Percentiles rank a stretch among this genome's conserved stretches.
Conservation (phyloP, 2,329 filamentous ascomycete species). For the Aspergillaceae sp. region DNA sequence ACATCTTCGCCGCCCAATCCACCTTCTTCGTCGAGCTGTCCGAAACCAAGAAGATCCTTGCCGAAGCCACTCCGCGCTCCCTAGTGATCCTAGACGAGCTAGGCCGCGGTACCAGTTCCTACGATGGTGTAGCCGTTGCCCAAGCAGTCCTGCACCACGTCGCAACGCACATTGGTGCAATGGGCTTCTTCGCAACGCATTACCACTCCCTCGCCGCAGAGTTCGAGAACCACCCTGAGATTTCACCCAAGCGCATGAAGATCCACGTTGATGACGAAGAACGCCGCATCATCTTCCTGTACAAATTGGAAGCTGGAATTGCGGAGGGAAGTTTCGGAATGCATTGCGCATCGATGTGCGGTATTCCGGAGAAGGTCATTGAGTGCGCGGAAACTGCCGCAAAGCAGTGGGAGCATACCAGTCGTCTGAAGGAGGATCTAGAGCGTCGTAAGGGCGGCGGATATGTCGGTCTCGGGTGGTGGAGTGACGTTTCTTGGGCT, state of each 20-base stretch:
- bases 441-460: slow-evolving; percentile 70
- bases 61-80: slow-evolving; percentile 85
- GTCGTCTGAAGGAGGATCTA: slow-evolving; percentile 75
- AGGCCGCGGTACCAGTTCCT: slow-evolving; percentile 86
- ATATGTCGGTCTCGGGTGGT: slow-evolving; percentile 73
- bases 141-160: slow-evolving; percentile 96
- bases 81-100: slow-evolving; percentile 96
- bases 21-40: slow-evolving; percentile 98
- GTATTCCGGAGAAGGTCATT: slow-evolving; percentile 74
- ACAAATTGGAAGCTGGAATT: slow-evolving; percentile 85
- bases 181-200: slow-evolving; percentile 96
- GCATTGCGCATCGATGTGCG: slow-evolving; percentile 98
- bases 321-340: slow-evolving; percentile 97
- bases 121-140: slow-evolving; percentile 92
- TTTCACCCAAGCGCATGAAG: slow-evolving; percentile 79
- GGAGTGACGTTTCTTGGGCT: slow-evolving; percentile 78
- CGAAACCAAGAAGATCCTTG: slow-evolving; percentile 95
- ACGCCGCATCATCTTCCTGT: slow-evolving; percentile 88
- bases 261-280: slow-evolving; percentile 83
- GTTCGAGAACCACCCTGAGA: slow-evolving; percentile 82
- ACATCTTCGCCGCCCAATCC: slow-evolving; percentile 94
- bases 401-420: slow-evolving; percentile 90
- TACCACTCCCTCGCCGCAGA: slow-evolving; percentile 91
- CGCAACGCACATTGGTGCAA: slow-evolving; percentile 81
- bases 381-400: slow-evolving; percentile 82